Base-by-base conservation (phyloP, 805 yeast species). In the Candida jianshihensis region DNA sequence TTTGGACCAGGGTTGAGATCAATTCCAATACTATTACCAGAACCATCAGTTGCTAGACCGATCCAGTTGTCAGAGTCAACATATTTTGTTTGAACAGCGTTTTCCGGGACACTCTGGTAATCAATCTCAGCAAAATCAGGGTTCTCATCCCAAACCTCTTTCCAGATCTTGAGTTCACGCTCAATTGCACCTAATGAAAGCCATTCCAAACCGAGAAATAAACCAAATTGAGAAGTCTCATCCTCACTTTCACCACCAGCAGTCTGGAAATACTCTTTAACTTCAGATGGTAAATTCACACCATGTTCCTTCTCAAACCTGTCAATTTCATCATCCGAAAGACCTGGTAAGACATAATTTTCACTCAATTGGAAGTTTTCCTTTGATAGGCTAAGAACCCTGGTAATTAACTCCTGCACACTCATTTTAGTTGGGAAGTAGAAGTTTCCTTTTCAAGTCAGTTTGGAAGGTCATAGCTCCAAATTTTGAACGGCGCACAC, bases 1-100 rank as follows among this genome's bases (percentile, higher is more conserved):
- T 36, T 38, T 16, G 41, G 44, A 16, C 47, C 47, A 2, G 47
- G 47, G 13, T 36, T 33, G 8, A 43, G 30, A 21, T 43, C 47
- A 14, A 43, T 17, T 3, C 47, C 47, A 18, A 43, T 41, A 25
- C 45, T 41, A 16, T 43, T 43, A n/a, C 47, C 47, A 30, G 38
- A 32, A 3, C 47, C 47, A 38, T 43, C 47, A 13, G 27, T 31
- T 6, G 41, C 28, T 21, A 43, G 24, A 7, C 44, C 47, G 3
- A 41, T 14, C 47, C 47, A 43, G 19, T 38, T 26, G 11, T 36
- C 13, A 18, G 38, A 18, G 14, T 40, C 42, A n/a, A 36, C 42
- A 20, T 41, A 41, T 4, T 19, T 22, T 4, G 29, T 33, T 4
- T 35, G n/a, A 5, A 41, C 41, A 5, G 34, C 36, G 19, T 31